phyloP scores from a whole-genome alignment of 2,329 filamentous ascomycete species.

The Fusarium austroafricanum region DNA sequence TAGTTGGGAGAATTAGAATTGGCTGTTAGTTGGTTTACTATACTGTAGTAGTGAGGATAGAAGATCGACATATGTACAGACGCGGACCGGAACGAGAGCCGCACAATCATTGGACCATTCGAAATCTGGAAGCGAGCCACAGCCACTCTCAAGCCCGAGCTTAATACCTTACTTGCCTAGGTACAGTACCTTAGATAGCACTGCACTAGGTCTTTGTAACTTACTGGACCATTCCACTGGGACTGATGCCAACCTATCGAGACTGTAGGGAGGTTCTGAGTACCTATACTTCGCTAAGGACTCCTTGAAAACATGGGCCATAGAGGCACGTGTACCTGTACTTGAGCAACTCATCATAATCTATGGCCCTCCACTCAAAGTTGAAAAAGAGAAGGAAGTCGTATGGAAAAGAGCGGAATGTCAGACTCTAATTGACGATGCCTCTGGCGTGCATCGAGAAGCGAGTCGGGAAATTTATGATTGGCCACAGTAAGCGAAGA shows the following conservation, averaged over 20 bases:
- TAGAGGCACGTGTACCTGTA: background rate
- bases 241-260: too few species aligned
- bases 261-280: too few species aligned
- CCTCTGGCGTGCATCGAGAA: constrained; percentile 45
- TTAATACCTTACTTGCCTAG: background rate
- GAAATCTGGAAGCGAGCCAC: constrained; percentile 6
- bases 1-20: too few species aligned
- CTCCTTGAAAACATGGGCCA: too few species aligned
- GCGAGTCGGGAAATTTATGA: constrained; percentile 48
- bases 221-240: background rate
- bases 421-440: constrained; percentile 25
- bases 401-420: constrained; percentile 18
- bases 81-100: constrained; percentile 21
- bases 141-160: background rate
- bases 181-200: background rate
- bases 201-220: too few species aligned
- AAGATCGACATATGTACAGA: constrained; percentile 24
- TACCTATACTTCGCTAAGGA: too few species aligned
- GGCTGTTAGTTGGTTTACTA: too few species aligned
- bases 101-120: constrained; percentile 3
- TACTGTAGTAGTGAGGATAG: too few species aligned
- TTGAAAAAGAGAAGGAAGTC: background rate
- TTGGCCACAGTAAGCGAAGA: constrained; percentile 47
- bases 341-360: background rate
- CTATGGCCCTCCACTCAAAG: too few species aligned